A percentile compares a stretch with the other conserved stretches of the same genome.
Conservation (phyloP, 345 rosid genomes). For the Brassica cretica region DNA sequence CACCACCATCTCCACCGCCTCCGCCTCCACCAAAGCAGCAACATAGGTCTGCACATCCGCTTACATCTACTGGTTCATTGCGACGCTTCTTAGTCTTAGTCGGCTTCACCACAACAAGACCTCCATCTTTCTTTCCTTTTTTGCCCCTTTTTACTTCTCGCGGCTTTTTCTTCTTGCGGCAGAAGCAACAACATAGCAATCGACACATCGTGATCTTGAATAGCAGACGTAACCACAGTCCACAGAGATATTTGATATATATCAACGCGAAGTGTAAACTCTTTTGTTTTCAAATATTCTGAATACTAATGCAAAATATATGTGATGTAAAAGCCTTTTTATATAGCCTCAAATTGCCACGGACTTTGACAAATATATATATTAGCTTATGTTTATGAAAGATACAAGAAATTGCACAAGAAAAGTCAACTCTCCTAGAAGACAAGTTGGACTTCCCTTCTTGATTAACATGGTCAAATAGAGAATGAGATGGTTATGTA, state of each 20-base stretch:
- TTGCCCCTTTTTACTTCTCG: conserved; percentile 17
- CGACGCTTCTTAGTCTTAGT: conserved; percentile 31
- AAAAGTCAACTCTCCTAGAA: not conserved
- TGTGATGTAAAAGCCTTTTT: conserved; percentile 5
- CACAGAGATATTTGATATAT: not conserved
- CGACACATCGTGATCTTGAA: conserved; percentile 24
- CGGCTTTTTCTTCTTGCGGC: conserved; percentile 19
- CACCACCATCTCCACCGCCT: conserved; percentile 20
- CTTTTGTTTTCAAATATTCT: not conserved
- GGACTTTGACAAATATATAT: conserved; percentile 7
- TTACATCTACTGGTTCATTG: not conserved
- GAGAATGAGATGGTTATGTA: too few species aligned
- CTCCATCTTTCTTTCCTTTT: conserved; percentile 36
- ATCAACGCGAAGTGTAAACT: not conserved
- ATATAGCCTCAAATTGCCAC: conserved; percentile 5
- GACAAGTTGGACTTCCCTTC: conserved; percentile 13
- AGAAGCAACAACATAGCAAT: conserved; percentile 20
- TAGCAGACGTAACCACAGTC: not conserved
- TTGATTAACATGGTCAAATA: conserved; percentile 3
- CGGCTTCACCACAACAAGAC: conserved; percentile 20
- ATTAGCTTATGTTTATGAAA: not conserved
- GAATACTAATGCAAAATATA: conserved; percentile 9
- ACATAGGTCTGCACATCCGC: not conserved
- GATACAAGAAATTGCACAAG: not conserved
- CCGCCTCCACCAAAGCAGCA: conserved; percentile 14